Conservation (phyloP, 2,329 filamentous ascomycete species). For the Stylonectria norvegica region DNA sequence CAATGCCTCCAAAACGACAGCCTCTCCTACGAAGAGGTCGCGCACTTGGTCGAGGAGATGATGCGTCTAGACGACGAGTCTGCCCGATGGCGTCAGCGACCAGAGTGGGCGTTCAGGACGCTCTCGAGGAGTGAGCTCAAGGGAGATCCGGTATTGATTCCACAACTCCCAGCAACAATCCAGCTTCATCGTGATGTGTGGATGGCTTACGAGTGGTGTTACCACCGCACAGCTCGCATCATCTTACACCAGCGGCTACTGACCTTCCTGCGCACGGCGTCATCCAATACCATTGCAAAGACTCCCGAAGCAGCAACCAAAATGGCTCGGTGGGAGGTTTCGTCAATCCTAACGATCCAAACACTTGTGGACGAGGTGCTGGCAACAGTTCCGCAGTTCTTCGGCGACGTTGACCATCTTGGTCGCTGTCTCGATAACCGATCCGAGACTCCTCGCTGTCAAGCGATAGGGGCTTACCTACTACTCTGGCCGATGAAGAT, state of each 20-base stretch:
- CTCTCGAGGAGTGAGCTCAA: slow-evolving; percentile 19
- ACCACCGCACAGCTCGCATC: slow-evolving; percentile 36
- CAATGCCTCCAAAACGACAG: slow-evolving; percentile 6
- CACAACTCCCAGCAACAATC: slow-evolving; percentile 23
- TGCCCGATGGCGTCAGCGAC: slow-evolving; percentile 28
- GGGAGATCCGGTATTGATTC: not conserved
- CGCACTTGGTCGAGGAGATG: slow-evolving; percentile 31
- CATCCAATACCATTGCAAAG: not conserved
- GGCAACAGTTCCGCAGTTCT: slow-evolving; percentile 35
- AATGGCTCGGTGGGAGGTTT: slow-evolving; percentile 1
- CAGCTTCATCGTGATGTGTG: slow-evolving; percentile 38
- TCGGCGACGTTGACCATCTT: slow-evolving; percentile 34
- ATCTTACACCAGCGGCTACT: slow-evolving; percentile 35
- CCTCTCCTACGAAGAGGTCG: slow-evolving; percentile 1
- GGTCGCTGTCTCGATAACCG: slow-evolving; percentile 8
- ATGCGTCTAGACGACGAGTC: slow-evolving; percentile 29
- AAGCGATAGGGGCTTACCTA: slow-evolving; percentile 36
- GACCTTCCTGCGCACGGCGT: slow-evolving; percentile 23
- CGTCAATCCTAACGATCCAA: slow-evolving; percentile 24
- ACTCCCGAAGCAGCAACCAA: not conserved
- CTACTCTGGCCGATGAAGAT: slow-evolving; percentile 39
- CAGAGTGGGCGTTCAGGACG: slow-evolving; percentile 33
- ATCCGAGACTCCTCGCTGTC: slow-evolving; percentile 22
- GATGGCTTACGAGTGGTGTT: slow-evolving; percentile 42
- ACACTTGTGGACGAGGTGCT: slow-evolving; percentile 32